phyloP scores from a whole-genome alignment of 129 eudicot genomes.

The Arctium minus region DNA sequence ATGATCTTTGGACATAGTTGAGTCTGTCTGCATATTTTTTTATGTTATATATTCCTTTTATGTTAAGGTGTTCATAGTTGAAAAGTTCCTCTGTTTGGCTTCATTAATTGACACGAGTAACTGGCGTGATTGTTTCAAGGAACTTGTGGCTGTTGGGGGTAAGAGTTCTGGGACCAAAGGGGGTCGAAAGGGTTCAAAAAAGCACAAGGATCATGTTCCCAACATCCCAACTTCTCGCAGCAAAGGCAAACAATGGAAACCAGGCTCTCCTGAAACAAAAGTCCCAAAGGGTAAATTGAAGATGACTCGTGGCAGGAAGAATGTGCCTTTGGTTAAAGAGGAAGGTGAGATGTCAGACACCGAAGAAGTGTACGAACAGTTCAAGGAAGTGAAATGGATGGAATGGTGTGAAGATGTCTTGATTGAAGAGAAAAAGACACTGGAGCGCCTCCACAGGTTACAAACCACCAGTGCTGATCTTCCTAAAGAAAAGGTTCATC shows the following conservation, averaged over 20 bases:
- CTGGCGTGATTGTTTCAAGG: slow-evolving; percentile 41
- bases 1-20: not conserved
- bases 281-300: slow-evolving; percentile 36
- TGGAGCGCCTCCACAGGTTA: slow-evolving; percentile 74
- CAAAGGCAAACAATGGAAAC: slow-evolving; percentile 59
- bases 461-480: slow-evolving; percentile 91
- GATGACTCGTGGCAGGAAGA: slow-evolving; percentile 50
- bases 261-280: slow-evolving; percentile 40
- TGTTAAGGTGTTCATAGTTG: not conserved
- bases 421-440: slow-evolving; percentile 73
- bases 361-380: slow-evolving; percentile 94
- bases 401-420: slow-evolving; percentile 99
- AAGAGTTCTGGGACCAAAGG: slow-evolving; percentile 53
- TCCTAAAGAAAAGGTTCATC: slow-evolving; percentile 87
- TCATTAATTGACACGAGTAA: not conserved
- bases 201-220: slow-evolving; percentile 45
- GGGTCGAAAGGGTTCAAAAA: slow-evolving; percentile 76
- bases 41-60: not conserved
- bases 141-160: slow-evolving; percentile 79
- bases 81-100: not conserved
- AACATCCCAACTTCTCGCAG: slow-evolving; percentile 38
- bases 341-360: slow-evolving; percentile 98
- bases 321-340: slow-evolving; percentile 81
- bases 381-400: slow-evolving; percentile 98
- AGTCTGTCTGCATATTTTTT: not conserved